phyloP scores from a whole-genome alignment of 192 early-diverging fungal genomes.

The Coemansia sp. region DNA sequence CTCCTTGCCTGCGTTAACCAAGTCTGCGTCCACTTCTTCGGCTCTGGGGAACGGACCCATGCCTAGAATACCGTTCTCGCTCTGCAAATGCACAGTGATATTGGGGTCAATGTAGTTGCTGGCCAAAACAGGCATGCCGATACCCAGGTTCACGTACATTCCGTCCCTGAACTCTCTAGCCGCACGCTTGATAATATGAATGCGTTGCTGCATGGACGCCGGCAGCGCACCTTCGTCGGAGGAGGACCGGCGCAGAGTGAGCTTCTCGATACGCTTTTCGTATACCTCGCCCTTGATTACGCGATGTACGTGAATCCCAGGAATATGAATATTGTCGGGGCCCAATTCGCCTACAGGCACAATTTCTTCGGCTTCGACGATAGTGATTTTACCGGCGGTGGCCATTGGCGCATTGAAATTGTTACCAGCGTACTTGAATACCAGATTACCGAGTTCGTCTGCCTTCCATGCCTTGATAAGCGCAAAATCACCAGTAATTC shows the following conservation, averaged over 20 bases:
- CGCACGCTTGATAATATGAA: slow-evolving; percentile 74
- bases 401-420: slow-evolving; percentile 84
- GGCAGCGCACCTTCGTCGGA: slow-evolving; percentile 34
- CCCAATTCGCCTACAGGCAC: slow-evolving; percentile 69
- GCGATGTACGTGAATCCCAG: slow-evolving; percentile 74
- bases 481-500: slow-evolving; percentile 73
- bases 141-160: slow-evolving; percentile 76
- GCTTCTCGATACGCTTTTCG: slow-evolving; percentile 75
- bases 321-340: slow-evolving; percentile 75
- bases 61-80: slow-evolving; percentile 81
- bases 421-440: slow-evolving; percentile 70
- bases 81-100: slow-evolving; percentile 75
- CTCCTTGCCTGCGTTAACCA: slow-evolving; percentile 85
- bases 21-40: slow-evolving; percentile 73
- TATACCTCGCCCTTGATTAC: slow-evolving; percentile 70
- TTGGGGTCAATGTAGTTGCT: slow-evolving; percentile 72
- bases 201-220: slow-evolving; percentile 56
- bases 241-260: slow-evolving; percentile 58
- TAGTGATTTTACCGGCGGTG: slow-evolving; percentile 71
- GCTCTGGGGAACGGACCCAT: slow-evolving; percentile 75
- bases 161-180: slow-evolving; percentile 79
- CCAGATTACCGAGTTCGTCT: slow-evolving; percentile 74
- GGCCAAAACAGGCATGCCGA: slow-evolving; percentile 80
- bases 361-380: slow-evolving; percentile 82
- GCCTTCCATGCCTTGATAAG: slow-evolving; percentile 88